Conservation (phyloP, 2,329 filamentous ascomycete genomes). For the Cytospora paraplurivora region DNA sequence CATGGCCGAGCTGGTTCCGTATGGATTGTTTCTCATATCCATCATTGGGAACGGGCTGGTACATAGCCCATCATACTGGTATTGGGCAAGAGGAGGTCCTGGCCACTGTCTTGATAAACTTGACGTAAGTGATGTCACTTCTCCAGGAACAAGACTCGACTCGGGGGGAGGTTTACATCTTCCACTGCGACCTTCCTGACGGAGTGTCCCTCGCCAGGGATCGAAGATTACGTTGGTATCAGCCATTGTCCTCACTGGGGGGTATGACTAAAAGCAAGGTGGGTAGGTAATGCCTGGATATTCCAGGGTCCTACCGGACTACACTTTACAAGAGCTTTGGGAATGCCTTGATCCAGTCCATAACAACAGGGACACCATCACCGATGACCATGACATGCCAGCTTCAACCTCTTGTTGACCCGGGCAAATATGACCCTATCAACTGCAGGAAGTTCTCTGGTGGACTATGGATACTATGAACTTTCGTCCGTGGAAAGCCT, state of each 20-base stretch:
- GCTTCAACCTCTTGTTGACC: too few relatives aligned
- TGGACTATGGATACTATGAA: too few relatives aligned
- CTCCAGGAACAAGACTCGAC: constrained; percentile 34
- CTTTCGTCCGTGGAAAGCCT: constrained; percentile 24
- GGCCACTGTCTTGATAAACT: constrained; percentile 39
- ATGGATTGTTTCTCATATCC: constrained; percentile 41
- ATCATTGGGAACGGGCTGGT: constrained; percentile 34
- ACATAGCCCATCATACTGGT: constrained; percentile 43
- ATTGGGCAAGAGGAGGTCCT: constrained; percentile 43
- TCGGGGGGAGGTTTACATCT: constrained; percentile 32
- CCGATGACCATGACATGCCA: too few relatives aligned
- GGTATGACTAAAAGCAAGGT: too few relatives aligned
- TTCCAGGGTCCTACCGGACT: too few relatives aligned
- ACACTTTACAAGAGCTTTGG: too few relatives aligned
- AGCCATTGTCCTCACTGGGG: too few relatives aligned
- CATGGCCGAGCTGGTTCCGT: constrained; percentile 48
- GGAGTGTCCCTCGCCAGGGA: constrained; percentile 36
- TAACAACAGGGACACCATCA: too few relatives aligned
- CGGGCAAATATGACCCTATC: too few relatives aligned
- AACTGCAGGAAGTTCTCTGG: too few relatives aligned
- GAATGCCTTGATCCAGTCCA: too few relatives aligned
- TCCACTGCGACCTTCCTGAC: constrained; percentile 36
- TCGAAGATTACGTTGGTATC: not conserved
- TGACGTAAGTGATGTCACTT: constrained; percentile 41
- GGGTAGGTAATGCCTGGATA: too few relatives aligned